Conservation (phyloP, 2,329 filamentous ascomycete genomes). For the Chrysoporthe deuterocubensis region DNA sequence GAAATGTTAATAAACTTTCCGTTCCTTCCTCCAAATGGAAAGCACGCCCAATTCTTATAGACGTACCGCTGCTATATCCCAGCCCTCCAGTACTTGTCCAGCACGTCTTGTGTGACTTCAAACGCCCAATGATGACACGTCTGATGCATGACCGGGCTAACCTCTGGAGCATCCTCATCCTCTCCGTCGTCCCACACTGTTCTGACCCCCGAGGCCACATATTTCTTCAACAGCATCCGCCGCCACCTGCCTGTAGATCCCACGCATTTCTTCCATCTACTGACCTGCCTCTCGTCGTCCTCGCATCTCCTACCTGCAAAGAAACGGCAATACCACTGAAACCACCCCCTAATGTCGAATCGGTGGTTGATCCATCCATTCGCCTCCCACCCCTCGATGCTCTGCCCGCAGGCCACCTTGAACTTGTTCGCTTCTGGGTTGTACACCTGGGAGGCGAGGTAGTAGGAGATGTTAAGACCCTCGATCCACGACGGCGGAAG, state of each 20-base stretch:
- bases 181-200: slow-evolving; percentile 53
- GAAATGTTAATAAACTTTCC: not conserved
- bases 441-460: slow-evolving; percentile 47
- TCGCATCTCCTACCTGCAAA: slow-evolving; percentile 54
- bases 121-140: slow-evolving; percentile 62
- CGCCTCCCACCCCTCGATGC: slow-evolving; percentile 59
- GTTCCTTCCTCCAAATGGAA: not conserved
- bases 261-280: slow-evolving; percentile 56
- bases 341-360: slow-evolving; percentile 59
- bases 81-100: slow-evolving; percentile 52
- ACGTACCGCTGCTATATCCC: slow-evolving; percentile 18
- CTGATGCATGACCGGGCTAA: slow-evolving; percentile 60
- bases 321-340: slow-evolving; percentile 61
- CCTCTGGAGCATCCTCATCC: slow-evolving; percentile 43
- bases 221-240: slow-evolving; percentile 55
- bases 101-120: slow-evolving; percentile 52
- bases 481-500: slow-evolving; percentile 49
- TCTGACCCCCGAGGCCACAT: slow-evolving; percentile 45
- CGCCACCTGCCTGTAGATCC: slow-evolving; percentile 56
- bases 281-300: slow-evolving; percentile 56
- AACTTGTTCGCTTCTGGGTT: slow-evolving; percentile 56
- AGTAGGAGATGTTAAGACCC: slow-evolving; percentile 43
- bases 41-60: not conserved
- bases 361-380: slow-evolving; percentile 59
- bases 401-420: slow-evolving; percentile 56